A percentile compares a stretch with the other conserved stretches of the same genome.
Evolutionary conservation across 2,329 filamentous ascomycete species (phyloP).

Genomic region (Fusarium coicis): DNA sequence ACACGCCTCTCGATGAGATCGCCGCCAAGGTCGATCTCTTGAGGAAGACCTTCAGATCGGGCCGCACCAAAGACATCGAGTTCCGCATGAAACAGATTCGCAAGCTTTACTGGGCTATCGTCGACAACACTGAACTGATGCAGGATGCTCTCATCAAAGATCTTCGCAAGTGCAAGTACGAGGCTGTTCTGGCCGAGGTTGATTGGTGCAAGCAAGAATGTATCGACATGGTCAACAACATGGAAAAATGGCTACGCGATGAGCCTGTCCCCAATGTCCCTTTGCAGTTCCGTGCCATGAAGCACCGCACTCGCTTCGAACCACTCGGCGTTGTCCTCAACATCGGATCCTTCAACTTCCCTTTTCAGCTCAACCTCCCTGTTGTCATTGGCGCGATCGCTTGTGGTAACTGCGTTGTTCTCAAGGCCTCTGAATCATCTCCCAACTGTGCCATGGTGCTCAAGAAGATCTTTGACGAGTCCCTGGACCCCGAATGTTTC

Average conservation of each 20-base stretch:
- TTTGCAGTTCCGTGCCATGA: conserved; percentile 74
- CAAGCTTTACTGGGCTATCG: conserved; percentile 93
- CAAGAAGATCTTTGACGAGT: conserved; percentile 79
- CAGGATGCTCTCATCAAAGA: conserved; percentile 81
- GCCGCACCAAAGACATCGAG: conserved; percentile 83
- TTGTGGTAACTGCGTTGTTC: conserved; percentile 86
- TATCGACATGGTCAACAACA: conserved; percentile 78
- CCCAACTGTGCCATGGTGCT: conserved; percentile 81
- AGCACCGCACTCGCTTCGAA: conserved; percentile 84
- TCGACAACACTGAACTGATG: conserved; percentile 79
- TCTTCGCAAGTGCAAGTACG: conserved; percentile 80
- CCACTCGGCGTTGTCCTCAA: conserved; percentile 85
- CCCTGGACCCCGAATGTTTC: conserved; percentile 82
- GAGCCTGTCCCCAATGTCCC: conserved; percentile 78
- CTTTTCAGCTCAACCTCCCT: conserved; percentile 80
- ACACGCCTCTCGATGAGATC: conserved; percentile 75
- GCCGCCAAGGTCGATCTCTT: conserved; percentile 67
- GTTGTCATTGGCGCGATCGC: conserved; percentile 91
- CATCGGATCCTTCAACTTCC: conserved; percentile 96
- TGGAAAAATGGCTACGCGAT: conserved; percentile 85
- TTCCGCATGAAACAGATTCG: conserved; percentile 88
- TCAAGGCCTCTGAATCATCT: conserved; percentile 91
- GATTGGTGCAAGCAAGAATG: conserved; percentile 85
- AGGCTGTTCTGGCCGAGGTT: conserved; percentile 79
- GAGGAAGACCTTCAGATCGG: conserved; percentile 77